Base-by-base conservation (phyloP, 202 grass and related monocot genomes). In the Dendrocalamus latiflorus region DNA sequence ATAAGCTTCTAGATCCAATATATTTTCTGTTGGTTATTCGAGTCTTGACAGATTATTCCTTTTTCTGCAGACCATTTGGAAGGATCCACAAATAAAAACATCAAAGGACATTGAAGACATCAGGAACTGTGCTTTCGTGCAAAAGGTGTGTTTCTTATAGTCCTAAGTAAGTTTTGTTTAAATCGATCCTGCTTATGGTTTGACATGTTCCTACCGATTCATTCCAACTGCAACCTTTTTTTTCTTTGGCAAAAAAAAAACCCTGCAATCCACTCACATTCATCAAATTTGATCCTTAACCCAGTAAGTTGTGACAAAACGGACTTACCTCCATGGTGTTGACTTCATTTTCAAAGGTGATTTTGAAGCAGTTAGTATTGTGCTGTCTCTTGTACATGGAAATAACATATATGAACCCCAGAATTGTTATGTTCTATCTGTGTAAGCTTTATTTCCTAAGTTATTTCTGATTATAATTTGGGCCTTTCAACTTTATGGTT, bases 71-170 rank as follows among this genome's bases (percentile, higher is more conserved):
- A n/a, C n/a, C n/a, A n/a, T n/a, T n/a, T n/a, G n/a, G n/a, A n/a
- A n/a, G n/a, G n/a, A n/a, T n/a, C n/a, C n/a, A n/a, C n/a, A n/a
- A n/a, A n/a, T n/a, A n/a, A n/a, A n/a, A n/a, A n/a, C n/a, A 21
- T 96, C 89, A 6, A 99, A 99, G 84, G 83, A 83, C 54, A 88
- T 92, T 77, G 93, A 99, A 10, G 96, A 99, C 70, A 85, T 99
- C 57, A 89, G 88, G 68, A 92, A 92, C 61, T 92, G 91, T 82
- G 91, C 85, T 80, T 99, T 99, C 45, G 66, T 99, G 61, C 96
- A 96, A 82, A 99, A 99, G 96, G 96, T 99, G 84, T 38, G 34
- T 79, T 76, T 86, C 49, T 30, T 80, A 24, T 70, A 64, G 6
- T 64, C 22, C 53, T 20, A 38, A 45, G 13, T 47, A 50, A 10